Evolutionary conservation across 176 grass and related monocot species (phyloP).

Genomic region (Musa acuminata): DNA sequence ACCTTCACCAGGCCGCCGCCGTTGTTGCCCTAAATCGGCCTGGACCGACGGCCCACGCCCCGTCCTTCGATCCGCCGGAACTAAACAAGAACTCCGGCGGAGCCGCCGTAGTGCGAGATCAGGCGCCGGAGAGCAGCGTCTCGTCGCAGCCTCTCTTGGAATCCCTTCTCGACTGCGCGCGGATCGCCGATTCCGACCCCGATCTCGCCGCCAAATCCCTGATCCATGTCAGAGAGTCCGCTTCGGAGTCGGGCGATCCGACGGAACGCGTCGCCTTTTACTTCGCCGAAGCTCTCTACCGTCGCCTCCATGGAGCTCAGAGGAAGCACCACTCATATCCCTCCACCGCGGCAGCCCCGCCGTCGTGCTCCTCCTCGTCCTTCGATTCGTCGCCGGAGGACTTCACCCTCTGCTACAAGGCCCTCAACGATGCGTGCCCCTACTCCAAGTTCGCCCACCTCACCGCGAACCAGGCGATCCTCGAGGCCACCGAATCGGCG

Average conservation of each 20-base stretch:
- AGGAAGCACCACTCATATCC: neutral
- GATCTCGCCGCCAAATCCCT: slow-evolving; percentile 55
- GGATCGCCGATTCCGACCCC: slow-evolving; percentile 33
- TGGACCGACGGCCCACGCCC: neutral
- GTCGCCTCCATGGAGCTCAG: slow-evolving; percentile 31
- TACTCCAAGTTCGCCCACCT: slow-evolving; percentile 98
- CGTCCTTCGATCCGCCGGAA: slow-evolving; percentile 12
- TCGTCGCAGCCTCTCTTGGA: slow-evolving; percentile 50
- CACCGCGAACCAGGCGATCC: slow-evolving; percentile 94
- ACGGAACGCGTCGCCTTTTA: slow-evolving; percentile 84
- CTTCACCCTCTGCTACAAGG: slow-evolving; percentile 90
- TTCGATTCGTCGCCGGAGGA: slow-evolving; percentile 36
- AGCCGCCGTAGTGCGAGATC: slow-evolving; percentile 20
- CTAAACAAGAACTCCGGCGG: neutral
- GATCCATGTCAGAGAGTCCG: slow-evolving; percentile 38
- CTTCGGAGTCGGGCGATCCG: slow-evolving; percentile 53
- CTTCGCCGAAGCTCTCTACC: slow-evolving; percentile 67
- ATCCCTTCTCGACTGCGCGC: slow-evolving; percentile 55
- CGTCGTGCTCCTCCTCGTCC: slow-evolving; percentile 13
- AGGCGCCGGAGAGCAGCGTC: slow-evolving; percentile 19
- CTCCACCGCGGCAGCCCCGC: neutral
- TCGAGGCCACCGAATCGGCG: slow-evolving; percentile 72
- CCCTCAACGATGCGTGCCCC: slow-evolving; percentile 85
- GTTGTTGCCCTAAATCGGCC: slow-evolving; percentile 10
- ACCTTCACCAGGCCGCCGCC: slow-evolving; percentile 2